Evolutionary conservation across 768 basidiomycete genomes (phyloP), one percentile per base, ranked within the genome.

Genomic region (Pleurotus tuber-regium): DNA sequence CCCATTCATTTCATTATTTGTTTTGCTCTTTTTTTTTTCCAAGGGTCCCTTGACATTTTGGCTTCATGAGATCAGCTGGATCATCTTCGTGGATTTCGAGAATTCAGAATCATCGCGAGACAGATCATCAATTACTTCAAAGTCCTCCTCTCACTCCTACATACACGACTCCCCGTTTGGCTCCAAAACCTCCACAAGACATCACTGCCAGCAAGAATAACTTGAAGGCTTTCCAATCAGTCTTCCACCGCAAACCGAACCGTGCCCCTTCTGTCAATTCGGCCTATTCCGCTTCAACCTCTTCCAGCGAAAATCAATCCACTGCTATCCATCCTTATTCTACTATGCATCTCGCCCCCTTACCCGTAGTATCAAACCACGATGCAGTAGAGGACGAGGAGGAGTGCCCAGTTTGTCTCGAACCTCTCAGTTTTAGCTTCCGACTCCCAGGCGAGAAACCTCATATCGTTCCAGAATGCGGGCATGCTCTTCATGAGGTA

Each of bases 401-500:
- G 48, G 90, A 88, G 62, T 99, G 97, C 60, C 96, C 96, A 10
- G 92, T 99, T 59, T 99, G 96, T 69, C 86, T 97, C 59, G 96
- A 98, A 63, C 89, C 92, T 1, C 82, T 99, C 63, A 88, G 87
- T 63, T 94, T 93, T 69, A 88, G 86, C 68, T 97, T 93, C 70
- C 80, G 94, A 55, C 71, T 99, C 11, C 89, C 92, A 0, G 97
- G 97, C 7, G 97, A 99, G 74, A 98, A 95, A 65, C 92, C 96
- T 6, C 95, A 98, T 65, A 88, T 99, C 56, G 89, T 97, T 40
- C 96, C 97, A 25, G 92, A 95, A 65, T 99, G 97, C 59, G 95
- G 97, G 30, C 97, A 99, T 72, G 88, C 92, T 29, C 82, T 99
- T n/a, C 97, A 98, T 71, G 87, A 94, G 76, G 92, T 87, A 51